phyloP scores from a whole-genome alignment of 495 filamentous ascomycete genomes.

The Aspergillus saccharolyticus region DNA sequence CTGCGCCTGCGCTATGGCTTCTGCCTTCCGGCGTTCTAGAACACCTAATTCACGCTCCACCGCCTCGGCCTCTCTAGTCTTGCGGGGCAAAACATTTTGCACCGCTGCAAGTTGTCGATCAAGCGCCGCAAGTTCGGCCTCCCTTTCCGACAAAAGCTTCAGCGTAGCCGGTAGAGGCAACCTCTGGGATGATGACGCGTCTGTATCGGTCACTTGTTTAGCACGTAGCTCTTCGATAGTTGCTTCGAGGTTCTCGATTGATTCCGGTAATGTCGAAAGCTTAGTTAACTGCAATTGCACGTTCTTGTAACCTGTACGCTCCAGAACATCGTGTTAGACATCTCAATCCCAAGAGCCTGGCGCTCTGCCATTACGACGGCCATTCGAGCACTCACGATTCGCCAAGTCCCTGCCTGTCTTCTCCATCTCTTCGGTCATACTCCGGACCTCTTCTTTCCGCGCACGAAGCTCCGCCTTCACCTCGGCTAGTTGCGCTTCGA shows the following conservation, averaged over 20 bases:
- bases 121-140: slow-evolving; percentile 58
- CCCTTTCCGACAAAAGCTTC: slow-evolving; percentile 47
- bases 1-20: slow-evolving; percentile 61
- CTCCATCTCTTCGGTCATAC: slow-evolving; percentile 68
- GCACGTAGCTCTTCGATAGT: slow-evolving; percentile 52
- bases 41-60: slow-evolving; percentile 65
- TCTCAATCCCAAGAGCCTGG: neutral
- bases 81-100: slow-evolving; percentile 60
- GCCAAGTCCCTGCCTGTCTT: slow-evolving; percentile 57
- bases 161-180: slow-evolving; percentile 37
- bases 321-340: neutral
- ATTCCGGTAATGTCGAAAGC: slow-evolving; percentile 55
- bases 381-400: slow-evolving; percentile 26
- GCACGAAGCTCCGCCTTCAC: slow-evolving; percentile 72
- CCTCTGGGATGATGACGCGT: slow-evolving; percentile 33
- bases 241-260: slow-evolving; percentile 57
- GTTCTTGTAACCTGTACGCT: slow-evolving; percentile 51
- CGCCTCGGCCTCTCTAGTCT: slow-evolving; percentile 65
- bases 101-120: slow-evolving; percentile 64
- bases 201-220: slow-evolving; percentile 37
- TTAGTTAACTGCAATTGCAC: slow-evolving; percentile 57
- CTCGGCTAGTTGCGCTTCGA: slow-evolving; percentile 64
- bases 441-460: slow-evolving; percentile 74
- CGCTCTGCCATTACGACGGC: too few relatives aligned
- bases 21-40: slow-evolving; percentile 65